A percentile compares a stretch with the other conserved stretches of the same genome.
Conservation (phyloP, 805 yeast species). For the Babjeviella inositovora region DNA sequence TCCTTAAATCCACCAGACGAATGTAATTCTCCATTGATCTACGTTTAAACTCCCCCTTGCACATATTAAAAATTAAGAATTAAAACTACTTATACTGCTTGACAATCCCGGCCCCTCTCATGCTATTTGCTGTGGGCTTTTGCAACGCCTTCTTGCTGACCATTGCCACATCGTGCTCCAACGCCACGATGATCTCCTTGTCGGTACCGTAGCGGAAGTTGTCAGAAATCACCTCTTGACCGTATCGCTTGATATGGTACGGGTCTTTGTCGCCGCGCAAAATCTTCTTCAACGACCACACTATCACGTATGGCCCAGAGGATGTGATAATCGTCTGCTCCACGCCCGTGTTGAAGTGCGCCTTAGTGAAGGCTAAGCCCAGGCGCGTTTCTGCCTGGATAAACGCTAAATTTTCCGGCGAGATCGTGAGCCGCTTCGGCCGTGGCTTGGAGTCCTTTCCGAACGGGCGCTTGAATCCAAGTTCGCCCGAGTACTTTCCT, state of each 20-base stretch:
- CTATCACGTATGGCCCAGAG: slow-evolving; percentile 67
- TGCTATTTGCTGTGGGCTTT: slow-evolving; percentile 39
- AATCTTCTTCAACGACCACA: slow-evolving; percentile 60
- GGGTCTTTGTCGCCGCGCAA: slow-evolving; percentile 34
- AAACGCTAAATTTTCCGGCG: slow-evolving; percentile 57
- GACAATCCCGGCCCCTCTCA: slow-evolving; percentile 1
- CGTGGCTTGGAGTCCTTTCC: slow-evolving; percentile 49
- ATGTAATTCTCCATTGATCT: background rate
- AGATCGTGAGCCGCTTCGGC: slow-evolving; percentile 49
- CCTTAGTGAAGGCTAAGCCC: slow-evolving; percentile 48
- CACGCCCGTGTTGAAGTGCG: slow-evolving; percentile 64
- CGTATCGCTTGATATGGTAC: slow-evolving; percentile 49
- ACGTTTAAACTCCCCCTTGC: background rate
- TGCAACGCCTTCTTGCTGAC: slow-evolving; percentile 43
- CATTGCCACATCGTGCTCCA: slow-evolving; percentile 65
- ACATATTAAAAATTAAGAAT: background rate
- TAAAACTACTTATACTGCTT: background rate
- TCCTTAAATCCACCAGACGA: background rate
- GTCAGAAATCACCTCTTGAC: slow-evolving; percentile 51
- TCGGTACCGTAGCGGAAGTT: slow-evolving; percentile 66
- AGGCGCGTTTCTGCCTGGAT: slow-evolving; percentile 32
- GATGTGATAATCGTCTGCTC: slow-evolving; percentile 66
- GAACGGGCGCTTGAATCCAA: slow-evolving; percentile 54
- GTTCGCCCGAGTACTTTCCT: slow-evolving; percentile 39
- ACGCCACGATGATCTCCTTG: slow-evolving; percentile 54